Evolutionary conservation across 345 rosid species (phyloP).

Genomic region (Passiflora organensis): DNA sequence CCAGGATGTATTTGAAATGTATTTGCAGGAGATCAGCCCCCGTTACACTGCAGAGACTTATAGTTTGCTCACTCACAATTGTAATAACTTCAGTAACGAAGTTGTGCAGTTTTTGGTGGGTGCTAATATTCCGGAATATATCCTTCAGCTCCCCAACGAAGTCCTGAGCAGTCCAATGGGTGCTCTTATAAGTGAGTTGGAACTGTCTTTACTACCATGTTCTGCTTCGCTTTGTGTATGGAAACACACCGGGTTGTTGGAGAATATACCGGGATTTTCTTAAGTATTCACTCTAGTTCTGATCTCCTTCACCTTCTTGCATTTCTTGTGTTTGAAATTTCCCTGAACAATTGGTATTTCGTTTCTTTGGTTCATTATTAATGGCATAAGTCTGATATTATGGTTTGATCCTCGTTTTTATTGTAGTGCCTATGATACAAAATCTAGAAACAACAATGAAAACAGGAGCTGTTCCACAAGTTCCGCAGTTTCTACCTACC

Average conservation of each 20-base stretch:
- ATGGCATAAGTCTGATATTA: no score
- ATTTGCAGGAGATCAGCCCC: constrained; percentile 74
- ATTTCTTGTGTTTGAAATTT: no score
- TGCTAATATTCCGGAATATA: constrained; percentile 70
- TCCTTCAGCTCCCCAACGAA: constrained; percentile 80
- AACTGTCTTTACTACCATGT: not conserved
- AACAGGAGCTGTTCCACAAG: constrained; percentile 87
- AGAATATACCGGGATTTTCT: no score
- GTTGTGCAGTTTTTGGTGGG: constrained; percentile 89
- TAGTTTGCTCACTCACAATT: constrained; percentile 76
- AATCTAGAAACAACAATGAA: constrained; percentile 68
- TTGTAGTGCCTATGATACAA: constrained; percentile 94
- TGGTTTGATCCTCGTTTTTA: no score
- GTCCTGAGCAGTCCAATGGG: constrained; percentile 96
- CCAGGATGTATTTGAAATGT: constrained; percentile 82
- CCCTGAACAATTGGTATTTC: no score
- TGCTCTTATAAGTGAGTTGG: constrained; percentile 64
- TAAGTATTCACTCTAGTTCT: no score
- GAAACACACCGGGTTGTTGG: no score
- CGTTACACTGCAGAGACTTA: constrained; percentile 84
- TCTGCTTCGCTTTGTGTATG: no score
- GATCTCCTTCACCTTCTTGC: no score
- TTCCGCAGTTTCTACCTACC: constrained; percentile 68
- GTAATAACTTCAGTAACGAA: constrained; percentile 92
- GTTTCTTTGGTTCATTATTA: no score